Percentiles rank a stretch among this genome's conserved stretches.
phyloP scores from a whole-genome alignment of 805 yeast species.

The Lipomyces kockii region DNA sequence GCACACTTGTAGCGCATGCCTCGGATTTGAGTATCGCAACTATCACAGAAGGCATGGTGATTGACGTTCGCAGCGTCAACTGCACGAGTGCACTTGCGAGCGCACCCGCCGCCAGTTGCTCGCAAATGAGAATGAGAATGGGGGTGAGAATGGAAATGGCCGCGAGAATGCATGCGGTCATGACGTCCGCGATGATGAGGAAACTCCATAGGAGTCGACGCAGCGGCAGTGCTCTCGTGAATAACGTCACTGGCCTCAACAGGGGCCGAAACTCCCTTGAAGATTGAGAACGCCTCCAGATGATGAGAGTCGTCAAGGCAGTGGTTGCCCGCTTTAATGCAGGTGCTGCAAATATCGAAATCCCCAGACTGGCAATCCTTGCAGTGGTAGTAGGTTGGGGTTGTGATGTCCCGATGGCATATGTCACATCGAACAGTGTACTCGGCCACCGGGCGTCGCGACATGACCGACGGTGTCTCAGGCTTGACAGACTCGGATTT shows the following conservation, averaged over 20 bases:
- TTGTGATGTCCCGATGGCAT: conserved; percentile 13
- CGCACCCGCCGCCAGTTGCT: background rate
- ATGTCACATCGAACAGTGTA: conserved; percentile 26
- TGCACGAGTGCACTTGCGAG: background rate
- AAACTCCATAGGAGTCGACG: background rate
- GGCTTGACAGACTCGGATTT: background rate
- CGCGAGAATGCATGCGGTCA: background rate
- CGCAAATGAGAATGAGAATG: background rate
- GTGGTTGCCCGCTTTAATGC: conserved; percentile 28
- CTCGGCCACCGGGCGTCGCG: background rate
- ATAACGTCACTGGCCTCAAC: background rate
- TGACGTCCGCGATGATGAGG: background rate
- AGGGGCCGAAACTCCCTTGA: background rate
- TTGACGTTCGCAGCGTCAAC: conserved; percentile 8
- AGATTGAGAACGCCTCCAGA: conserved; percentile 11
- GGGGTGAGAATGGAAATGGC: background rate
- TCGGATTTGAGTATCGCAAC: conserved; percentile 38
- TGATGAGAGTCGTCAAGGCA: conserved; percentile 31
- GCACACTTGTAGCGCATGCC: conserved; percentile 57
- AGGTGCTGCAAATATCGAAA: conserved; percentile 27
- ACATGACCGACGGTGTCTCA: background rate
- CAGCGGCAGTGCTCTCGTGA: conserved; percentile 5
- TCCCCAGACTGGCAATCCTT: conserved; percentile 27
- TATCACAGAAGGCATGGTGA: conserved; percentile 41
- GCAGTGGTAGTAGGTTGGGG: conserved; percentile 30